Percentiles rank a stretch among this genome's conserved stretches.
These are phyloP conservation scores for Apostasia shenzhenica DNA, from an alignment of 106 monocot genomes.

Conservation along the genomic window DNA sequence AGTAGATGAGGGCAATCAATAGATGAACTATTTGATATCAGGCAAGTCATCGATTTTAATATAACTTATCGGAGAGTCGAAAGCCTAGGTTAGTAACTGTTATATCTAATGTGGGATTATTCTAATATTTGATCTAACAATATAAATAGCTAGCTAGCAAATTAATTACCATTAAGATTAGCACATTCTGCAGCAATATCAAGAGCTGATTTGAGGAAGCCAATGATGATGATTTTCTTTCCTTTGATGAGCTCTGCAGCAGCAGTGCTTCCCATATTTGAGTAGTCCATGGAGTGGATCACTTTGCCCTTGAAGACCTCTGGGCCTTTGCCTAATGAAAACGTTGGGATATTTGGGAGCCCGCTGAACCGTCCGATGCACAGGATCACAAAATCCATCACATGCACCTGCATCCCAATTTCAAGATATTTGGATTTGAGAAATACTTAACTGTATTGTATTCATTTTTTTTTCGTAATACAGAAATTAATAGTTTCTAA, in stretches of 20 bases:
- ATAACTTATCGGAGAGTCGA: too few relatives aligned
- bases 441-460: too few relatives aligned
- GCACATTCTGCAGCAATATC: slow-evolving; percentile 54
- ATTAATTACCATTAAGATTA: slow-evolving; percentile 30
- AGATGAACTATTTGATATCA: too few relatives aligned
- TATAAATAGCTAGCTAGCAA: background rate
- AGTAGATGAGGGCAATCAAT: too few relatives aligned
- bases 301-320: slow-evolving; percentile 44
- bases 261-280: slow-evolving; percentile 24
- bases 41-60: too few relatives aligned
- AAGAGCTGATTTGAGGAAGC: slow-evolving; percentile 39
- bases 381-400: slow-evolving; percentile 40
- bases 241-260: slow-evolving; percentile 23
- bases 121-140: too few relatives aligned
- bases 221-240: slow-evolving; percentile 43
- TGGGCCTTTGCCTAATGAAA: slow-evolving; percentile 34
- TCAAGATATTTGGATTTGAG: too few relatives aligned
- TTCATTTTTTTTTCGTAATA: too few relatives aligned
- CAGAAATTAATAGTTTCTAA: too few relatives aligned
- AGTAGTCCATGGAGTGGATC: slow-evolving; percentile 57
- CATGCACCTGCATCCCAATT: slow-evolving; percentile 14
- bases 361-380: slow-evolving; percentile 57
- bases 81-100: too few relatives aligned
- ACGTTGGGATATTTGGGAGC: slow-evolving; percentile 35
- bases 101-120: too few relatives aligned